Evolutionary conservation across 306 rosid species (phyloP), one percentile per base, ranked within the genome.

Genomic region (Gleditsia sinensis): DNA sequence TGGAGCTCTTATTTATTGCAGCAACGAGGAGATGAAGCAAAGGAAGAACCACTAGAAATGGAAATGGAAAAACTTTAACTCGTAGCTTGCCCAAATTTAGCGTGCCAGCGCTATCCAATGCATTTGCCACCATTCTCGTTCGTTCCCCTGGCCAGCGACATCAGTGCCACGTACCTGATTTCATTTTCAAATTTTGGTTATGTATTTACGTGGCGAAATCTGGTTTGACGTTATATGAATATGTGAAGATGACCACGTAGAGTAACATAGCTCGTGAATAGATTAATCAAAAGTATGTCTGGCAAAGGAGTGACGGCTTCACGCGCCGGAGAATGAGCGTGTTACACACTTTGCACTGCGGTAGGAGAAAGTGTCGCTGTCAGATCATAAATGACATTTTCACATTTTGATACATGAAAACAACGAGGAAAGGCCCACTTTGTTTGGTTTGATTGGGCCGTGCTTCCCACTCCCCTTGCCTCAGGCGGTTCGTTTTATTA

Each of bases 1-100:
- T 62, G 83, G 51, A 91, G 81, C 81, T 69, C 85, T 68, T 48
- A 75, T 86, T 71, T 82, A 82, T 70, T 82, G 87, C 88, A 64
- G 56, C 88, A 84, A 77, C 77, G 75, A 81, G 67, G 72, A 45
- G 84, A 76, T 45, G 81, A 71, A 45, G 75, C 76, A 76, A 62
- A 53, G 70, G 28, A 64, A 33, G 66, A 39, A 82, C 70, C 68
- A 54, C 33, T 34, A 59, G 72, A 71, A 54, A 67, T 36, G 72
- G 60, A 14, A 24, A 9, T 2, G 65, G 46, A n/a, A n/a, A n/a
- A n/a, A n/a, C n/a, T 17, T 39, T 30, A 2, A 30, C 61, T 17
- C 77, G 21, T 9, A 2, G 49, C 53, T 0, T 10, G n/a, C n/a
- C 46, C 46, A 61, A 9, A 61, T 34, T n/a, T 19, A 4, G 67